Evolutionary conservation across 164 flowering plant species (phyloP).

Genomic region (Cinnamomum chago): DNA sequence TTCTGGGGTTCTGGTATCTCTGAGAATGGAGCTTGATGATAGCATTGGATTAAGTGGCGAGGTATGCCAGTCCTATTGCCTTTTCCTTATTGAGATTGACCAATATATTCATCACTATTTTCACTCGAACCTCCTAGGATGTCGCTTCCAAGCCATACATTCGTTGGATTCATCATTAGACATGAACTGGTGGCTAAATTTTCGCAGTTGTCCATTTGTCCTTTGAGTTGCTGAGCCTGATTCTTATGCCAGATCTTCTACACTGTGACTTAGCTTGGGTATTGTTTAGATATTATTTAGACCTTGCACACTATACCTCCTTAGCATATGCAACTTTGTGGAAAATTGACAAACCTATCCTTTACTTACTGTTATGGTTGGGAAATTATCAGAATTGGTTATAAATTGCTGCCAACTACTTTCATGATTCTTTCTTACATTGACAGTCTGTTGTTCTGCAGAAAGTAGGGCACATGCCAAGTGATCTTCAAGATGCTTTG

Average conservation of each 20-base stretch:
- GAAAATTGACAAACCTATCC: background rate
- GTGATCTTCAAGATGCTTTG: slow-evolving; percentile 49
- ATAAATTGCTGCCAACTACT: background rate
- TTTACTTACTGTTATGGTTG: background rate
- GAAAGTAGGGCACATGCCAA: slow-evolving; percentile 66
- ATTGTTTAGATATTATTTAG: too few species aligned
- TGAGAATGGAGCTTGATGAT: slow-evolving; percentile 91
- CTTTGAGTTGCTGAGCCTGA: background rate
- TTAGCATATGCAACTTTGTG: too few species aligned
- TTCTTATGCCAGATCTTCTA: too few species aligned
- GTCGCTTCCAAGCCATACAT: background rate
- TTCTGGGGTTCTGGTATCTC: slow-evolving; percentile 47
- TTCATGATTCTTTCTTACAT: background rate
- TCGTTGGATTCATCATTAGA: background rate
- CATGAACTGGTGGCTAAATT: background rate
- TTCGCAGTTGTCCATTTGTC: background rate
- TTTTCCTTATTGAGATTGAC: background rate
- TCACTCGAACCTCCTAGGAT: background rate
- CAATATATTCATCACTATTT: background rate
- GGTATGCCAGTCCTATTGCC: slow-evolving; percentile 34
- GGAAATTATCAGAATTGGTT: background rate
- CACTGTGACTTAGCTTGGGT: too few species aligned
- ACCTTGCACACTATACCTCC: too few species aligned
- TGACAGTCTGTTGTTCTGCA: slow-evolving; percentile 22
- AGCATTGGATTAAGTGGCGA: slow-evolving; percentile 77